phyloP scores from a whole-genome alignment of 306 rosid genomes.

The Adenanthera pavonina region DNA sequence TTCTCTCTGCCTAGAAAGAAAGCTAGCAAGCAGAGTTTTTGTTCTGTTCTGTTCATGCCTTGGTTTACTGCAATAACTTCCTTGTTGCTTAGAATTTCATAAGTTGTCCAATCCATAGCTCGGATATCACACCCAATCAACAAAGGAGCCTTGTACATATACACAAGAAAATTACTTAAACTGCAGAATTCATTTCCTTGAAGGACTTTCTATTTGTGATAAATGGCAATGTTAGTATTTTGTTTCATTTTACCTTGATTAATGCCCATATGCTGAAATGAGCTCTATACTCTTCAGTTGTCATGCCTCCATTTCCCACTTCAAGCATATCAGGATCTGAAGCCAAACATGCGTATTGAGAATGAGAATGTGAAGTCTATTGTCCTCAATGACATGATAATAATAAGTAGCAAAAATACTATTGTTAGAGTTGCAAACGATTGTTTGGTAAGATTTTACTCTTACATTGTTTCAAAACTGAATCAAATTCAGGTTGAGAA shows the following conservation, averaged over 20 bases:
- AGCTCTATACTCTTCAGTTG: conserved; percentile 64
- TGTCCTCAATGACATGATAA: background rate
- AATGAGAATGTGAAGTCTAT: background rate
- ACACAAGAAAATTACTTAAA: too few relatives aligned
- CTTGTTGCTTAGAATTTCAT: conserved; percentile 50
- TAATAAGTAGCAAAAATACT: background rate
- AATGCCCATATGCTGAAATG: conserved; percentile 69
- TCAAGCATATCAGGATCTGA: conserved; percentile 86
- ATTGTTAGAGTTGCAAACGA: background rate
- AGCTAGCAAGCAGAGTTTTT: background rate
- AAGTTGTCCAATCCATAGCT: conserved; percentile 50
- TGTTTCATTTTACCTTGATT: background rate
- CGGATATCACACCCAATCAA: background rate
- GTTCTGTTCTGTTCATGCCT: conserved; percentile 40
- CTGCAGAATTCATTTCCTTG: too few relatives aligned
- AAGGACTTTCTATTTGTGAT: too few relatives aligned
- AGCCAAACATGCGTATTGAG: conserved; percentile 5
- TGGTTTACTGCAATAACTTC: conserved; percentile 70
- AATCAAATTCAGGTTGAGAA: background rate
- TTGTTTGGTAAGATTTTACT: background rate
- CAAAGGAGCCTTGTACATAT: too few relatives aligned
- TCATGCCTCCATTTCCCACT: conserved; percentile 82
- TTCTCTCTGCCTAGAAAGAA: background rate
- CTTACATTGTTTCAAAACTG: background rate
- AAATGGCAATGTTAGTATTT: background rate